A percentile compares a stretch with the other conserved stretches of the same genome.
Conservation (phyloP, 2,329 filamentous ascomycete species). For the Exophiala sp. region DNA sequence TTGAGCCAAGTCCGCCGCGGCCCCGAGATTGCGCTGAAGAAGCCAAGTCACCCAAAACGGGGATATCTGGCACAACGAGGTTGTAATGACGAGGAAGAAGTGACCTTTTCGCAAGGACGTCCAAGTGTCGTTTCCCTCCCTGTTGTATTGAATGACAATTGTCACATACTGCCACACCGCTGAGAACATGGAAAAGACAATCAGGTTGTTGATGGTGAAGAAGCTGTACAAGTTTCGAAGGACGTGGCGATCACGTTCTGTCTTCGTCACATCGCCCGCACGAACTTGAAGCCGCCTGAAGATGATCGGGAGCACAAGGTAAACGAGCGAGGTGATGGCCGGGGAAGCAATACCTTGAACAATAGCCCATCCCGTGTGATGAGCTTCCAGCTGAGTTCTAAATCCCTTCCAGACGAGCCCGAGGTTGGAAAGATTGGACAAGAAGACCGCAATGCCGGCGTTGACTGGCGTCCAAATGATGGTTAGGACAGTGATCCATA, state of each 20-base stretch:
- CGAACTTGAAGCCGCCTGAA: slow-evolving; percentile 80
- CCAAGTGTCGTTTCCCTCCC: slow-evolving; percentile 58
- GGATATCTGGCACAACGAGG: slow-evolving; percentile 72
- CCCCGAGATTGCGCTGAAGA: slow-evolving; percentile 84
- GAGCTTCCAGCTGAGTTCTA: slow-evolving; percentile 53
- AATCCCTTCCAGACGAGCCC: slow-evolving; percentile 76
- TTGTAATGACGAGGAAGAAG: slow-evolving; percentile 60
- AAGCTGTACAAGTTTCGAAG: slow-evolving; percentile 86
- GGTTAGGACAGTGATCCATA: slow-evolving; percentile 78
- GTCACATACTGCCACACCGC: slow-evolving; percentile 69
- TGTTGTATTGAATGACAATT: slow-evolving; percentile 55
- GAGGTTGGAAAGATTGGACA: slow-evolving; percentile 77
- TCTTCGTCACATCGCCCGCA: slow-evolving; percentile 86
- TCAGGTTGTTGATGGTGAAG: slow-evolving; percentile 94
- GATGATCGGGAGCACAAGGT: slow-evolving; percentile 79
- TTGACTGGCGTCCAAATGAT: slow-evolving; percentile 86
- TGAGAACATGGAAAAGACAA: slow-evolving; percentile 90
- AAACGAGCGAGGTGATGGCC: slow-evolving; percentile 78
- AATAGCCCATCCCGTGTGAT: slow-evolving; percentile 70
- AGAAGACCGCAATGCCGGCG: slow-evolving; percentile 86
- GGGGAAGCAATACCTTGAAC: slow-evolving; percentile 90
- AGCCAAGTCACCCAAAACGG: slow-evolving; percentile 94
- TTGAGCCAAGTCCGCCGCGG: slow-evolving; percentile 89
- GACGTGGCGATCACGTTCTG: slow-evolving; percentile 84
- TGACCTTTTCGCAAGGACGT: slow-evolving; percentile 60